phyloP scores from a whole-genome alignment of 225 moss, liverwort and hornwort genomes.

The Asterella californica region DNA sequence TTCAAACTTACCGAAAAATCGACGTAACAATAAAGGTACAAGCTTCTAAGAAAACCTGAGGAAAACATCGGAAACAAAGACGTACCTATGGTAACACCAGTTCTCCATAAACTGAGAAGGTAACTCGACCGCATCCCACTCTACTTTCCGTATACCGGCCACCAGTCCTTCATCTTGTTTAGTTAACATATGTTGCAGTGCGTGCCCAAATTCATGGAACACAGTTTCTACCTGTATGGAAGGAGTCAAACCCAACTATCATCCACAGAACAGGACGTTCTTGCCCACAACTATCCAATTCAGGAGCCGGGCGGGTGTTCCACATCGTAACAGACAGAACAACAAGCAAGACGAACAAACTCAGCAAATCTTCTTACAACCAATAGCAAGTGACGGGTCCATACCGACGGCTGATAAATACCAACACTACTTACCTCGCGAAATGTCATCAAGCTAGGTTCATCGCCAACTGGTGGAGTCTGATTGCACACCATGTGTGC shows the following conservation, averaged over 20 bases:
- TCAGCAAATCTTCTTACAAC: not conserved
- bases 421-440: slow-evolving; percentile 35
- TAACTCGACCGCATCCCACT: slow-evolving; percentile 60
- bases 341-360: not conserved
- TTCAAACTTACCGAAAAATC: not conserved
- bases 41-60: not conserved
- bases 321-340: not conserved
- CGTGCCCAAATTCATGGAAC: slow-evolving; percentile 60
- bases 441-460: slow-evolving; percentile 59
- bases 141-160: slow-evolving; percentile 53
- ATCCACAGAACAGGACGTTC: not conserved
- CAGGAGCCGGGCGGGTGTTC: not conserved
- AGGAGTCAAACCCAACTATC: not conserved
- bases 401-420: not conserved
- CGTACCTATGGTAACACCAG: slow-evolving; percentile 57
- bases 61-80: not conserved
- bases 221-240: slow-evolving; percentile 51
- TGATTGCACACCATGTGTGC: slow-evolving; percentile 69
- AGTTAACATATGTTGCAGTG: slow-evolving; percentile 57
- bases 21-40: not conserved
- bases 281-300: not conserved
- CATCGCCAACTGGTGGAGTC: slow-evolving; percentile 57
- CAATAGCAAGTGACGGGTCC: not conserved
- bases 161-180: slow-evolving; percentile 61
- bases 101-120: slow-evolving; percentile 65